Base-by-base conservation (phyloP, 1,284 basidiomycete genomes). In the Apiotrichum gamsii region DNA sequence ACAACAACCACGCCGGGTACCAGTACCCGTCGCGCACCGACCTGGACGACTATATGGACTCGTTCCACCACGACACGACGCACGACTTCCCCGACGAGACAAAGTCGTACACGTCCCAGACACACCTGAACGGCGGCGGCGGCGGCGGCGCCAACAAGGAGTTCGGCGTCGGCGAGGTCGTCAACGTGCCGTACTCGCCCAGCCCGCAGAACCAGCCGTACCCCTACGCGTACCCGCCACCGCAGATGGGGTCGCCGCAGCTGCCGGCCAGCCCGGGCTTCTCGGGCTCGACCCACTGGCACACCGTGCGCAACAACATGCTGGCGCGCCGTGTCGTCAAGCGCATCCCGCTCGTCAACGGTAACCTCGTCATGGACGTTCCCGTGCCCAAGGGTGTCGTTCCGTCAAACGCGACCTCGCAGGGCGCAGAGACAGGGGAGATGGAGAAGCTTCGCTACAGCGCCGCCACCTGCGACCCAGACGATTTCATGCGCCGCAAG, bases 351-450 rank as follows among this genome's bases (percentile, higher is more conserved):
- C 80, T 94, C 32, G 77, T 82, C 69, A 78, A 90, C 51, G 87
- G 87, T 29, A 90, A 90, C 69, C 74, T 90, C 38, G 83, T 90
- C 25, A 78, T 90, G 56, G 87, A 90, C 63, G 80, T 87, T 47
- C 81, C 79, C 16, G 87, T 87, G 3, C 87, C 88, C 5, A 79
- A 79, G 35, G 80, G 82, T 54, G 88, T 89, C 59, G 73, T 91
- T 25, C 86, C 86, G 3, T 76, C 78, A 36, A 77, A 77, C 41
- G 57, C 54, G 3, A 58, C 50, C 20, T 56, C 58, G 3, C 33
- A 64, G 14, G 61, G 61, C 2, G 79, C 79, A 67, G 75, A 78
- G 77, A 59, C 75, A 74, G 87, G 88, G 50, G 88, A 90, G 67
- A 84, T 85, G 77, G 81, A 81, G 47, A 87, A 84, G 73, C 80